Conservation (phyloP, 805 yeast species). For the Lipomyces oligophaga region DNA sequence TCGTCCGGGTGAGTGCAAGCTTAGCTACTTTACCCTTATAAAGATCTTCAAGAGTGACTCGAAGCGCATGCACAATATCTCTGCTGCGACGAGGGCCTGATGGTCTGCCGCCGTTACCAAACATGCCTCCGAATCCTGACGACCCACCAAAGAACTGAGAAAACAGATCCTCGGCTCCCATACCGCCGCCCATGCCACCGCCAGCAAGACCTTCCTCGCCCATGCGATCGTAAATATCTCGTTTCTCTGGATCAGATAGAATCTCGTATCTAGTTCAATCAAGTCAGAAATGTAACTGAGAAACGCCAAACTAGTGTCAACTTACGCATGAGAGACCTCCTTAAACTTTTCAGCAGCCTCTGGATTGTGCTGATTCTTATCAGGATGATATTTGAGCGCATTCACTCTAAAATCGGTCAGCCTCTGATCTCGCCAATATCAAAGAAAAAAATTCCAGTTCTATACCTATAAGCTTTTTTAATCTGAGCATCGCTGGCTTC, state of each 20-base stretch:
- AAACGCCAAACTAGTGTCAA: not conserved
- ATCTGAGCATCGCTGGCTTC: conserved; percentile 57
- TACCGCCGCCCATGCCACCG: conserved; percentile 69
- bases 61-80: conserved; percentile 84
- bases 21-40: conserved; percentile 92
- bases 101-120: conserved; percentile 38
- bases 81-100: conserved; percentile 40
- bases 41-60: conserved; percentile 85
- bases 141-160: conserved; percentile 80
- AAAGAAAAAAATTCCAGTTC: not conserved
- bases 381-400: conserved; percentile 80
- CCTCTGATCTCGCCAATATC: not conserved
- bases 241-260: conserved; percentile 81
- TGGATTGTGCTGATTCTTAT: conserved; percentile 58
- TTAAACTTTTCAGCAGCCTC: conserved; percentile 97
- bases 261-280: conserved; percentile 52
- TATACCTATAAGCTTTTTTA: conserved; percentile 63
- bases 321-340: conserved; percentile 73
- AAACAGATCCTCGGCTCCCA: conserved; percentile 68
- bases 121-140: conserved; percentile 40
- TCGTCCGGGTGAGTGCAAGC: conserved; percentile 88
- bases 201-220: conserved; percentile 92
- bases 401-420: conserved; percentile 43
- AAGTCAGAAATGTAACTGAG: not conserved
- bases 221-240: conserved; percentile 80